A percentile compares a stretch with the other conserved stretches of the same genome.
Conservation (phyloP, 768 basidiomycete genomes). For the Naganishia vaughanmartiniae region DNA sequence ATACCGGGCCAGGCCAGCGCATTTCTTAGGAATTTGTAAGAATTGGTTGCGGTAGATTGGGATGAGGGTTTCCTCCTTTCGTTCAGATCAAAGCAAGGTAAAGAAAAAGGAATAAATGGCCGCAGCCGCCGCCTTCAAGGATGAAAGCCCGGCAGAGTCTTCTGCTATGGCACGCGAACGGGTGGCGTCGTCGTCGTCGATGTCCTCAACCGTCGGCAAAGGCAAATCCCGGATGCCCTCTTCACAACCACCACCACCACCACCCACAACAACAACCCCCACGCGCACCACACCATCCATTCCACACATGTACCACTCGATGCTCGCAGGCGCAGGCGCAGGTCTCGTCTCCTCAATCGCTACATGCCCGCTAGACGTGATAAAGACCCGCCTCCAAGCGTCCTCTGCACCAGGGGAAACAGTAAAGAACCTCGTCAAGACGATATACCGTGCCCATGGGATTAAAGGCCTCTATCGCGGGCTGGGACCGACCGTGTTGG, state of each 20-base stretch:
- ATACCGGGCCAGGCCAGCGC: no score
- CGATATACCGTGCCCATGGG: conserved; percentile 66
- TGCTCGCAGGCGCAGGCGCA: conserved; percentile 83
- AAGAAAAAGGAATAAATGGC: no score
- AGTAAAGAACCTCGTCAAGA: conserved; percentile 62
- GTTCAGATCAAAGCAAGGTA: no score
- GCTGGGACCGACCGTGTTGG: conserved; percentile 91
- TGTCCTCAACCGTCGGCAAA: not conserved
- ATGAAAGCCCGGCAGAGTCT: conserved; percentile 16
- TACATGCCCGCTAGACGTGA: conserved; percentile 94
- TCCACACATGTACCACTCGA: conserved; percentile 49
- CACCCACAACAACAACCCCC: not conserved
- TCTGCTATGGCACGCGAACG: conserved; percentile 16
- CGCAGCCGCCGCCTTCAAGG: not conserved
- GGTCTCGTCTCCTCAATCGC: conserved; percentile 88
- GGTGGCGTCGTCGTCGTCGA: not conserved
- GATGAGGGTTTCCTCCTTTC: no score
- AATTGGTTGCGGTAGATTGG: no score
- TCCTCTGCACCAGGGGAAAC: conserved; percentile 78
- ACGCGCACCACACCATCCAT: conserved; percentile 28
- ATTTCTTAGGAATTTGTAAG: no score
- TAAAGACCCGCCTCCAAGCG: conserved; percentile 98
- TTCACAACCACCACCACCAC: no score
- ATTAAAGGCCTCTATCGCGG: conserved; percentile 90
- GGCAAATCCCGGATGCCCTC: conserved; percentile 7